Base-by-base conservation (phyloP, 2,329 filamentous ascomycete genomes). In the Fusarium sp. region DNA sequence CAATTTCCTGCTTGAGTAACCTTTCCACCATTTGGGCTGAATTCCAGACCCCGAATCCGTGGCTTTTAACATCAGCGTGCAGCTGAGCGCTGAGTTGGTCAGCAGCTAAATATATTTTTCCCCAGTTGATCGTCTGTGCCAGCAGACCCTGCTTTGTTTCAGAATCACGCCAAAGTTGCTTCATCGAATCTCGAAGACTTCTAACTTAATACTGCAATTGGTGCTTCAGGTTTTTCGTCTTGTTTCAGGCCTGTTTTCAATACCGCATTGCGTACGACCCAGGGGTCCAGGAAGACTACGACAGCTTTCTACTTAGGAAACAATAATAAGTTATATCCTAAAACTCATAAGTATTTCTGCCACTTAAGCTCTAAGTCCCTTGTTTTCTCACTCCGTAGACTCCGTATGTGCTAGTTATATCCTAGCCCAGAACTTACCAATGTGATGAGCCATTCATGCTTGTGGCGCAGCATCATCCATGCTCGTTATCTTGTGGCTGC, bases 91-190 rank as follows among this genome's bases (percentile, higher is more conserved):
- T 31, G 42, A 35, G 42, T 66, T 65, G 33, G 39, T 63, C 66
- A 73, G 56, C 33, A 67, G 51, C 39, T 57, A 41, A 35, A 41
- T 31, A 35, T 45, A 35, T 48, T 20, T 36, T 58, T 42, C 51
- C 31, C 47, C 24, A 66, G 28, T 18, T 26, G 38, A 61, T 73
- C 61, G 26, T 68, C 48, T 35, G 36, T 50, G 41, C 54, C 58
- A 71, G 39, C 54, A 51, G 50, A 33, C 58, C 42, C 60, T 70
- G 61, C 35, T 44, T 55, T 47, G 67, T 74, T 74, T 74, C 71
- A 72, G 70, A 57, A 47, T 50, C 51, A 57, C 28, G 55, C 57
- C 60, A 64, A 28, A 56, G 33, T 45, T 65, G 63, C 71, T 63
- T 73, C 54, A 68, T 67, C 36, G 51, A 69, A 44, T 64, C 56